Percentiles rank a stretch among this genome's conserved stretches.
phyloP scores from a whole-genome alignment of 768 basidiomycete genomes.

The Russula olivacea region DNA sequence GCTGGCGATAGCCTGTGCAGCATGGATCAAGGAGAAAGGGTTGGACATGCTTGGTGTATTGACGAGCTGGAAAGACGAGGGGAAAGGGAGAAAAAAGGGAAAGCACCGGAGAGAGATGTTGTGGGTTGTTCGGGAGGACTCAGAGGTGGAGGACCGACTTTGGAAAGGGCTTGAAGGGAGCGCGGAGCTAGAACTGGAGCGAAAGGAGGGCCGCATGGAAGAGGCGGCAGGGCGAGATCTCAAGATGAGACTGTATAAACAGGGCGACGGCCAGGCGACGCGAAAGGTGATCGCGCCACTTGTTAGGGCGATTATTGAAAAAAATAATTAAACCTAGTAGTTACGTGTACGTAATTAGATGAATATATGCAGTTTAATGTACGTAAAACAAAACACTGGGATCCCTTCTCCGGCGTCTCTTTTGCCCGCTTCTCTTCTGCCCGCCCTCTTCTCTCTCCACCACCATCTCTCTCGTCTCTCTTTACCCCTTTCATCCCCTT shows the following conservation, averaged over 20 bases:
- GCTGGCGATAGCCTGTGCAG: constrained; percentile 37
- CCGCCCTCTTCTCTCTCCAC: constrained; percentile 7
- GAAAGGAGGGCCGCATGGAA: constrained; percentile 31
- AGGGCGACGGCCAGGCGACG: constrained; percentile 17
- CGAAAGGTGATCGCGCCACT: constrained; percentile 24
- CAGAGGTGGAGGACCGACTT: constrained; percentile 41
- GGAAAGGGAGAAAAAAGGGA: constrained; percentile 45
- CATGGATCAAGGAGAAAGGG: constrained; percentile 61
- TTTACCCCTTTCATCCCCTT: neutral
- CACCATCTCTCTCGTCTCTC: neutral
- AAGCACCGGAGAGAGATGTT: constrained; percentile 65
- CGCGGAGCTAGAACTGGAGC: constrained; percentile 47
- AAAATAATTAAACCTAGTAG: neutral
- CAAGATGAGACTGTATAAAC: constrained; percentile 16
- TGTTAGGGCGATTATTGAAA: constrained; percentile 6
- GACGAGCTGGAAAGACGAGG: constrained; percentile 58
- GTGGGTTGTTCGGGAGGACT: constrained; percentile 50
- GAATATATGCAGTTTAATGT: neutral
- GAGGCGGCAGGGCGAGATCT: constrained; percentile 29
- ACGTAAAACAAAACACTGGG: constrained; percentile 8
- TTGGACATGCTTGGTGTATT: constrained; percentile 73
- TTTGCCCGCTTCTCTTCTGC: neutral
- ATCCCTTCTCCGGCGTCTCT: neutral
- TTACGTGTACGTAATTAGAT: constrained; percentile 6
- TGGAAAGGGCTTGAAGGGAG: constrained; percentile 56